Evolutionary conservation across 148 eudicot species (phyloP).

Genomic region (Rhododendron williamsianum): DNA sequence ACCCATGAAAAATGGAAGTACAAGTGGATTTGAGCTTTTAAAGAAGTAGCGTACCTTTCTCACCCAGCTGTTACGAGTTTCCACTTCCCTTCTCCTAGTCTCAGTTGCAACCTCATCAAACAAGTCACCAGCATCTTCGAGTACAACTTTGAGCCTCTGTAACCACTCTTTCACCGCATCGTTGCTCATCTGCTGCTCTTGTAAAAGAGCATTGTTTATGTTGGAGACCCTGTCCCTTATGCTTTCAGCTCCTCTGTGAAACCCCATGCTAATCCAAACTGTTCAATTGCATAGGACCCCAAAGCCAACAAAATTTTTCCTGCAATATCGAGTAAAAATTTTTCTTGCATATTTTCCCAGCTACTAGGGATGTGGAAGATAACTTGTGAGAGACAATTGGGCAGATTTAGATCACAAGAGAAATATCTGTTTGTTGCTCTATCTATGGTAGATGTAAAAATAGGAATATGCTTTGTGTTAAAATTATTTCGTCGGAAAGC

Average conservation of each 20-base stretch:
- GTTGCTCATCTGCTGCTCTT: neutral
- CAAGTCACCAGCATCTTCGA: conserved; percentile 8
- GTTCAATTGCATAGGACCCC: too few species aligned
- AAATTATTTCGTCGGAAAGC: too few species aligned
- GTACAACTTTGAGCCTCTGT: conserved; percentile 8
- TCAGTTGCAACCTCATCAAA: neutral
- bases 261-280: neutral
- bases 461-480: too few species aligned
- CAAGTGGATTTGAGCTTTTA: conserved; percentile 6
- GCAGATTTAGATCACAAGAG: too few species aligned
- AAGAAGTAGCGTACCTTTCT: neutral
- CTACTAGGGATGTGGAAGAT: too few species aligned
- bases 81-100: neutral
- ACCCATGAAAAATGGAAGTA: neutral
- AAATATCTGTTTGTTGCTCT: too few species aligned
- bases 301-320: neutral
- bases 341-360: neutral
- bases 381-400: too few species aligned
- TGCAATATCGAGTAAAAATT: neutral
- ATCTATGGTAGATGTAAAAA: too few species aligned
- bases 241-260: neutral
- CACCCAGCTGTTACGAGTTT: neutral
- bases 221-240: neutral
- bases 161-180: neutral
- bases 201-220: conserved; percentile 5